Evolutionary conservation across 2,329 filamentous ascomycete species (phyloP), one percentile per base, ranked within the genome.

Genomic region (Cadophora sp.): DNA sequence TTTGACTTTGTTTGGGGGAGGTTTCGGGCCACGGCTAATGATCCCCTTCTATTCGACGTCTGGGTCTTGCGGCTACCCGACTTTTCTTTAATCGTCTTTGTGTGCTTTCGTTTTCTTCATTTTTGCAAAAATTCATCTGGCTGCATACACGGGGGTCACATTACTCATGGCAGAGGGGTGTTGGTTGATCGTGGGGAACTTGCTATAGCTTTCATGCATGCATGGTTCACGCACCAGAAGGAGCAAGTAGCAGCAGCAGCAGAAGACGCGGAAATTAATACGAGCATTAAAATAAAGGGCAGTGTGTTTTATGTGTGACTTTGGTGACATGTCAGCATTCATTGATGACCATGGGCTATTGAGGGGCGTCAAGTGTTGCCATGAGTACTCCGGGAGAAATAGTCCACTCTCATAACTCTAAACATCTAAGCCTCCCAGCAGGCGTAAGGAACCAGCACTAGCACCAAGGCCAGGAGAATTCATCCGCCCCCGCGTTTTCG

Each of bases 101-200:
- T 34, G 29, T 65, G 56, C 40, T 64, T 65, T 62, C 27, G 58
- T 48, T 46, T 71, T 62, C 59, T 7, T 64, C n/a, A n/a, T 68
- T 56, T 53, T 31, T 46, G 27, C 51, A 56, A 67, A 71, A 72
- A 69, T 70, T 70, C 62, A 59, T 48, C 68, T 73, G 70, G 70
- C 71, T 70, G 69, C 73, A 74, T 72, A 74, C 72, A 73, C 67
- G 70, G 71, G 70, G 66, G 62, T 67, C 66, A 69, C 64, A 66
- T 65, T 64, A 56, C 66, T 66, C 64, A 59, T 66, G 62, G 51
- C 24, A 55, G 27, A 55, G 60, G 61, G 53, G 64, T 67, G 65
- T 46, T 37, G 51, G 53, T 43, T 53, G 43, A 48, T 37, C 48
- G 27, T 59, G 59, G 37, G 59, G 62, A 27, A 40, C 51, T 40